A percentile compares a stretch with the other conserved stretches of the same genome.
phyloP scores from a whole-genome alignment of 1,284 basidiomycete species.

The Cryptococcus sp. region DNA sequence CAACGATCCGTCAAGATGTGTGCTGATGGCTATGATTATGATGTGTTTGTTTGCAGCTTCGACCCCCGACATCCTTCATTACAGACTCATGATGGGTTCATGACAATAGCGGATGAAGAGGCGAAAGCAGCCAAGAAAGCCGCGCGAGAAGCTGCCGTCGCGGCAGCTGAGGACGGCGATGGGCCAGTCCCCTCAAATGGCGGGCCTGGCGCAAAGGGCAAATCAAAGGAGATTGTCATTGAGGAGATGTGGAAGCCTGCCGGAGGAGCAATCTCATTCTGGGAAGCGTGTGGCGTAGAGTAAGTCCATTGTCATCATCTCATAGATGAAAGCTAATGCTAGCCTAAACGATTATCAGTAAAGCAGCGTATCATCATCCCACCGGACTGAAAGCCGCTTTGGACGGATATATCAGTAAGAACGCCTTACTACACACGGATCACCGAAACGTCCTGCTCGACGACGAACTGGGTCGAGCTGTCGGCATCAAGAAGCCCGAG shows the following conservation, averaged over 20 bases:
- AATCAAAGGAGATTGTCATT: slow-evolving; percentile 52
- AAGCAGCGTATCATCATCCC: slow-evolving; percentile 29
- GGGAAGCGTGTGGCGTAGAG: slow-evolving; percentile 62
- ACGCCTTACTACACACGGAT: slow-evolving; percentile 68
- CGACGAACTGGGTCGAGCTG: slow-evolving; percentile 59
- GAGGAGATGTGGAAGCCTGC: slow-evolving; percentile 76
- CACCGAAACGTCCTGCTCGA: slow-evolving; percentile 72
- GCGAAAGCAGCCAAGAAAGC: slow-evolving; percentile 51
- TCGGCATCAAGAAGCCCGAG: slow-evolving; percentile 57
- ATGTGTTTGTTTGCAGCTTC: slow-evolving; percentile 56
- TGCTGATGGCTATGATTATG: too few relatives aligned
- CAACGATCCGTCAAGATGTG: too few relatives aligned
- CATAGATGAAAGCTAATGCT: too few relatives aligned
- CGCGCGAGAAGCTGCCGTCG: slow-evolving; percentile 54
- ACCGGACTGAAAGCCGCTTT: slow-evolving; percentile 59
- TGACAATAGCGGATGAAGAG: slow-evolving; percentile 66
- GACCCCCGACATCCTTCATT: slow-evolving; percentile 65
- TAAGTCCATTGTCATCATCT: slow-evolving; percentile 51
- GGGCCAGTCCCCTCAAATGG: slow-evolving; percentile 50
- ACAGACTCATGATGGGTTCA: slow-evolving; percentile 59
- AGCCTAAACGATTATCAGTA: slow-evolving; percentile 18
- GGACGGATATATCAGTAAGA: slow-evolving; percentile 64
- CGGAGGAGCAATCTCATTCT: slow-evolving; percentile 61
- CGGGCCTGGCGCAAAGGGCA: slow-evolving; percentile 25
- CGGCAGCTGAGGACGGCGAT: slow-evolving; percentile 53